Base-by-base conservation (phyloP, 208 protist species). In the Wallacemonas rigidus region DNA sequence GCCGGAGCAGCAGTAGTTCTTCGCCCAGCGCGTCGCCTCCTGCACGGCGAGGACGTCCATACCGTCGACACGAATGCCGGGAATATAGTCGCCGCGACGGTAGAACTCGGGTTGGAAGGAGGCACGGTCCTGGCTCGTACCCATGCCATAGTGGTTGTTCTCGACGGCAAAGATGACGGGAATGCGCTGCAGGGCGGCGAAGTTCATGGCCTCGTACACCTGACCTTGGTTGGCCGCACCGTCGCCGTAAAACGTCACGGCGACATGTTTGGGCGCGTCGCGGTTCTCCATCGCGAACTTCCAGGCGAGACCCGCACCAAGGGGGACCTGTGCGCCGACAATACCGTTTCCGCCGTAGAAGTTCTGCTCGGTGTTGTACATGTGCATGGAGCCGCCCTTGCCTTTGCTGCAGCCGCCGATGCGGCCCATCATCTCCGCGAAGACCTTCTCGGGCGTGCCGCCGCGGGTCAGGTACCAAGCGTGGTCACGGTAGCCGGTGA, bases 281-380 rank as follows among this genome's bases (percentile, higher is more conserved):
- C 87, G 84, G 69, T 97, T 95, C 76, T 92, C 88, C 40, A 95
- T 47, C 35, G 87, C 89, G 70, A 79, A 95, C 43, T 83, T 84
- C 76, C 98, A 98, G 51, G 89, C 98, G 65, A 99, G 84, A 60
- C 98, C 98, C 2, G 98, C 94, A 50, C 98, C 98, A 51, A 99
- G 47, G 17, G 98, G 92, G 17, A 96, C 95, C 86, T 98, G 93
- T 39, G 98, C 98, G 44, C 98, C 98, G 44, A 99, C 98, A 76
- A 99, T 99, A 79, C 98, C 98, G 83, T 99, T 99, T 54, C 98
- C 98, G 69, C 98, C 98, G 79, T 95, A 99, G 83, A 99, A 99
- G 69, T 97, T 89, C 61, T 91, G 71, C 35, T 87, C 71, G 14
- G 86, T 67, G 53, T 73, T 88, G 89, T 99, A 99, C 95, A 99